phyloP scores from a whole-genome alignment of 1,284 basidiomycete species.

The Heterobasidion annosum region DNA sequence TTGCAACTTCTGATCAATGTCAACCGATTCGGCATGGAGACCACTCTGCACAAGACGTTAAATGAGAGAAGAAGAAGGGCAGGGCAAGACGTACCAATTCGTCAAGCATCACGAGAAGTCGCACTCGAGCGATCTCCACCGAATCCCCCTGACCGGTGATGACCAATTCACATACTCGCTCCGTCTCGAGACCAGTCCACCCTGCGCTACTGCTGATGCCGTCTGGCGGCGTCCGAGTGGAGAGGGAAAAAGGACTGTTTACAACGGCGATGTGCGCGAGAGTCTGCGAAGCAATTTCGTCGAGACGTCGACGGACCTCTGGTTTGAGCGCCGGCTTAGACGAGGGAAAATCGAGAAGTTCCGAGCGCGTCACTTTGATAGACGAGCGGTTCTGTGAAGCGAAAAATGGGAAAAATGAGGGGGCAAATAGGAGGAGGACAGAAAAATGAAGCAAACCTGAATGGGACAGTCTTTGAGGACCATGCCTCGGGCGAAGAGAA shows the following conservation, averaged over 20 bases:
- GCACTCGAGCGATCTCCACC: conserved; percentile 86
- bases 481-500: conserved; percentile 84
- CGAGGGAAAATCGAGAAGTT: conserved; percentile 82
- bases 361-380: conserved; percentile 87
- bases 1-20: conserved; percentile 95
- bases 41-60: conserved; percentile 50
- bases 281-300: conserved; percentile 87
- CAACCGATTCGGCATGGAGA: conserved; percentile 82
- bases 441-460: conserved; percentile 38
- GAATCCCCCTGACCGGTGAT: conserved; percentile 84
- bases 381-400: conserved; percentile 62
- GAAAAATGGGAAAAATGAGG: neutral
- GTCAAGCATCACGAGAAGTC: conserved; percentile 89
- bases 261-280: conserved; percentile 86
- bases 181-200: conserved; percentile 87
- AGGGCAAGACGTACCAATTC: conserved; percentile 61
- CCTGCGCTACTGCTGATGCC: conserved; percentile 67
- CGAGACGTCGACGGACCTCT: conserved; percentile 81
- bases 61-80: conserved; percentile 2
- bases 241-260: conserved; percentile 65
- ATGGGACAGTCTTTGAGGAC: conserved; percentile 87
- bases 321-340: conserved; percentile 80
- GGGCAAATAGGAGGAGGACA: neutral
- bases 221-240: conserved; percentile 66
- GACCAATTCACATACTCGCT: conserved; percentile 87